Evolutionary conservation across 768 basidiomycete species (phyloP).

Genomic region (Boletus pseudo-olivaceus): DNA sequence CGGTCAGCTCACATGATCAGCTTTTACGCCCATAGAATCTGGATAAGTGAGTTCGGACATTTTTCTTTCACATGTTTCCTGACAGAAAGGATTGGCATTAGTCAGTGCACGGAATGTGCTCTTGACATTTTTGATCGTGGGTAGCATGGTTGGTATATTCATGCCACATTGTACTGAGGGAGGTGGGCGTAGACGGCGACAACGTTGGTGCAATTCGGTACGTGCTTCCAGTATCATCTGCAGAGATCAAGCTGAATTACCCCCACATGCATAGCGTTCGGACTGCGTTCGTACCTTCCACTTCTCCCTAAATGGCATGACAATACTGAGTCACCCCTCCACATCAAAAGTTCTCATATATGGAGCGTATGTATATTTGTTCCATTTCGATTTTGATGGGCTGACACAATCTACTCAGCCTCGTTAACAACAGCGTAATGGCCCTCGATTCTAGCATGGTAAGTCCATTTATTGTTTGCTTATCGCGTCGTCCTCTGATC

Average conservation of each 20-base stretch:
- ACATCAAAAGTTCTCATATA: neutral
- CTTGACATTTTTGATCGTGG: too few species aligned
- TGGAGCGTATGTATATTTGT: neutral
- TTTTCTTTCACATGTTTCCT: neutral
- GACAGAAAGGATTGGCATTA: neutral
- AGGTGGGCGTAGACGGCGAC: neutral
- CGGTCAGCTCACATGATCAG: too few species aligned
- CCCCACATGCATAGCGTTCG: neutral
- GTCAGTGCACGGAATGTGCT: too few species aligned
- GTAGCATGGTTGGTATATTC: neutral
- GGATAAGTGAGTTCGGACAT: too few species aligned
- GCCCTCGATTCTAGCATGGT: neutral
- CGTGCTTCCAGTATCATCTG: too few species aligned
- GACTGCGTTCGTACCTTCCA: slow-evolving; percentile 1
- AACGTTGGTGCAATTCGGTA: neutral
- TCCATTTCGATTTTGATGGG: too few species aligned
- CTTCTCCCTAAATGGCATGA: neutral
- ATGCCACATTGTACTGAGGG: neutral
- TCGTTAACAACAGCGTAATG: neutral
- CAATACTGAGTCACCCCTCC: neutral
- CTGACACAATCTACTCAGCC: neutral
- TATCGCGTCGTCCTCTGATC: neutral
- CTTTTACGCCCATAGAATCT: too few species aligned
- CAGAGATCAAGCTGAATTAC: neutral
- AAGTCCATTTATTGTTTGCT: neutral